Base-by-base conservation (phyloP, 345 rosid genomes). In the Combretum micranthum region DNA sequence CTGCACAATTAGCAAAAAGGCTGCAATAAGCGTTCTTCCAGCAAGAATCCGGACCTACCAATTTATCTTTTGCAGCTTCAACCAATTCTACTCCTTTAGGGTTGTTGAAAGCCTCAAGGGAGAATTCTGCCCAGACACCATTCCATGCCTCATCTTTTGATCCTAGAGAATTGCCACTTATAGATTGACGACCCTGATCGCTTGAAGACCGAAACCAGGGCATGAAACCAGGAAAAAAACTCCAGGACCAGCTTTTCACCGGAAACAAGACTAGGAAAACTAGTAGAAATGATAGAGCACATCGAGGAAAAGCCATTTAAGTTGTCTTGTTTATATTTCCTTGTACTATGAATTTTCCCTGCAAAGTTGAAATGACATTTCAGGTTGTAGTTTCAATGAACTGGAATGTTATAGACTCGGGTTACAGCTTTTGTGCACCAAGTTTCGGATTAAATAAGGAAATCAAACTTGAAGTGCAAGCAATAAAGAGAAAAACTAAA, bases 11-110 rank as follows among this genome's bases (percentile, higher is more conserved):
- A 2, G 78, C 58, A 50, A 88, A 70, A 17, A 92, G 82, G 51
- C 75, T 72, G 2, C 63, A 55, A 52, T 88, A 87, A 4, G 96
- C 91, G 39, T 66, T 80, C 53, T 71, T 81, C 90, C 93, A 89
- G 46, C 99, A 87, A 25, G 83, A 77, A 59, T 75, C 82, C 16
- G 84, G 60, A 15, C 75, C 81, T 0, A 47, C 70, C 56, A 80
- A 52, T 69, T 78, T 83, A 37, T 65, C 74, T 59, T 53, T 56
- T 4, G 91, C 91, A 13, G 70, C 66, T 61, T 84, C 86, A 8
- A 92, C 65, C 22, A 72, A 6, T 64, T 57, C 64, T 59, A 65
- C 54, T 9, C 86, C 91, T 51, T 76, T 82, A 54, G 69, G 68
- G 52, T 79, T 64, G 19, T 59, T 59, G 32, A 77, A 43, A 15